Conservation (phyloP, 192 early-diverging fungal genomes). For the Haplosporangium gracile region DNA sequence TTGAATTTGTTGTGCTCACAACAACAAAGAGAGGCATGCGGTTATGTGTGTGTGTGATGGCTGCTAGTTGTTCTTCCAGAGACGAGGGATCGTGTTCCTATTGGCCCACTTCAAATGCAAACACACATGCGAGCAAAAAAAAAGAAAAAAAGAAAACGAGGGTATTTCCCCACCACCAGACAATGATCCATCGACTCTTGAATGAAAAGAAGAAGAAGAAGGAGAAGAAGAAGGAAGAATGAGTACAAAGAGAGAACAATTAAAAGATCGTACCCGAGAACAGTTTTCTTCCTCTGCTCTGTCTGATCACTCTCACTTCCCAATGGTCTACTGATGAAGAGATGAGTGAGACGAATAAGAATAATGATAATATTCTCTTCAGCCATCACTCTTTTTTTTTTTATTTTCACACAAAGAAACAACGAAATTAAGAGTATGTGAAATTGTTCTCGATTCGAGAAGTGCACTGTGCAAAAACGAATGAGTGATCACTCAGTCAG, state of each 20-base stretch:
- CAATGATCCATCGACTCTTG: neutral
- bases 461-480: too few species aligned
- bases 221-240: neutral
- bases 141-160: neutral
- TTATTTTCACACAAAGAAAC: neutral
- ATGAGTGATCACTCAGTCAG: neutral
- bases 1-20: slow-evolving; percentile 5
- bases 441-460: neutral
- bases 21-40: slow-evolving; percentile 8
- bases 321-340: neutral
- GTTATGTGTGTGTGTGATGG: neutral
- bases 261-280: neutral
- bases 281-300: neutral
- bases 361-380: neutral
- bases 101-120: slow-evolving; percentile 19
- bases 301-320: neutral
- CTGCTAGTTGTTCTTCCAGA: slow-evolving; percentile 2
- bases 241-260: neutral
- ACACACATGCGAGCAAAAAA: slow-evolving; percentile 19
- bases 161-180: neutral
- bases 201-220: neutral
- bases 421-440: neutral
- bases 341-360: neutral
- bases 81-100: slow-evolving; percentile 28
- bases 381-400: neutral